Conservation (phyloP, 1,284 basidiomycete species). For the Ustilago trichophora region DNA sequence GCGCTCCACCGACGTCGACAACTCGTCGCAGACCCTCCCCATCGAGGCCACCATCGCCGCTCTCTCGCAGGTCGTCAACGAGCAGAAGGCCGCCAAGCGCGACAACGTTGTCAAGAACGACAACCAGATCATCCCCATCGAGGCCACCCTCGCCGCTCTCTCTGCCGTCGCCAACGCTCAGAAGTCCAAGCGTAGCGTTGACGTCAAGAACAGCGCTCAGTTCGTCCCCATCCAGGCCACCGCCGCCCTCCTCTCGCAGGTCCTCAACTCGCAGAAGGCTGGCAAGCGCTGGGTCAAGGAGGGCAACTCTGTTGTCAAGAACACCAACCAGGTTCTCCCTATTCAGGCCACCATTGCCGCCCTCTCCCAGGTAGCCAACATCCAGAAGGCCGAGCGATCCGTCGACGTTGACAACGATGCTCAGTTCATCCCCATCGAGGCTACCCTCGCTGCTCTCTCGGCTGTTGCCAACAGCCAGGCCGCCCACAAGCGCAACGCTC, state of each 20-base stretch:
- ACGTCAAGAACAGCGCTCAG: too few species aligned
- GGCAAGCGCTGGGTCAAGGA: too few species aligned
- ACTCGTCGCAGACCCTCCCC: constrained; percentile 25
- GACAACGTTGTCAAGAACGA: constrained; percentile 29
- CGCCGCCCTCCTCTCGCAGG: too few species aligned
- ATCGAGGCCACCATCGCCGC: constrained; percentile 37
- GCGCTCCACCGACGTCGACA: constrained; percentile 22
- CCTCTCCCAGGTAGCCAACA: constrained; percentile 30
- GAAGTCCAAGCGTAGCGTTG: too few species aligned
- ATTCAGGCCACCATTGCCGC: constrained; percentile 33
- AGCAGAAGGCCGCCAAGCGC: constrained; percentile 25
- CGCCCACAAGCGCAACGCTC: constrained; percentile 9
- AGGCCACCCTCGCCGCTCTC: constrained; percentile 29
- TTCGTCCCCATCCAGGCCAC: too few species aligned
- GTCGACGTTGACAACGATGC: constrained; percentile 5
- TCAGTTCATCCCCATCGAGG: constrained; percentile 21
- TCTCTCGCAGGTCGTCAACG: constrained; percentile 34
- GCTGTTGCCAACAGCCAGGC: constrained; percentile 12
- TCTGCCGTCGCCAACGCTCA: too few species aligned
- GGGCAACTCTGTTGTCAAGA: constrained; percentile 13
- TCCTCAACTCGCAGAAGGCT: constrained; percentile 19
- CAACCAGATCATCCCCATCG: constrained; percentile 26
- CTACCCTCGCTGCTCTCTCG: constrained; percentile 15
- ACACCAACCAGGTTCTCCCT: constrained; percentile 31
- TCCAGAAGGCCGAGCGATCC: constrained; percentile 12